Percentiles rank a stretch among this genome's conserved stretches.
Evolutionary conservation across 176 grass and related monocot genomes (phyloP).

Genomic region (Alopecurus myosuroides): DNA sequence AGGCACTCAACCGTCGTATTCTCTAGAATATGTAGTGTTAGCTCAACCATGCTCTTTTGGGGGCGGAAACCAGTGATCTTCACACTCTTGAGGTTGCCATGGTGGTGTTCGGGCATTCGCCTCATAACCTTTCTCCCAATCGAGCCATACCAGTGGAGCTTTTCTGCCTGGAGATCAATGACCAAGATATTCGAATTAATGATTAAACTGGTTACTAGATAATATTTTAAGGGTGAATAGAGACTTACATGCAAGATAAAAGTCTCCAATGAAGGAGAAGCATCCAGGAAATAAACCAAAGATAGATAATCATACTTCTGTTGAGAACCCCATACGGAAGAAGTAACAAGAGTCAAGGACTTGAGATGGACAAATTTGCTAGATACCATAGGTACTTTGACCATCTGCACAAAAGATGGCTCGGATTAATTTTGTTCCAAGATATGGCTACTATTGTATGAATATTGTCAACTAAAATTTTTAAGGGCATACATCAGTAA

Average conservation of each 20-base stretch:
- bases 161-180: not conserved
- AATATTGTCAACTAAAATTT: not conserved
- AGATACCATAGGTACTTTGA: not conserved
- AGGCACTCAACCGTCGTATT: not conserved
- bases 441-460: not conserved
- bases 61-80: not conserved
- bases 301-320: not conserved
- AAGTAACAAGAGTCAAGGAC: not conserved
- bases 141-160: not conserved
- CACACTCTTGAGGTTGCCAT: not conserved
- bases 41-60: not conserved
- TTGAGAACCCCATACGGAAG: not conserved
- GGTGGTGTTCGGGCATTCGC: not conserved
- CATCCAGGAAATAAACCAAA: not conserved
- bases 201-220: not conserved
- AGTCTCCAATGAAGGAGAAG: not conserved
- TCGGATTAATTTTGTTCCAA: not conserved
- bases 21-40: not conserved
- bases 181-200: not conserved
- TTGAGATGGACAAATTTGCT: not conserved
- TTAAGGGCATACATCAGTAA: not conserved
- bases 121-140: not conserved
- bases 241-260: not conserved
- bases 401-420: not conserved
- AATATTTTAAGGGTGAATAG: too few relatives aligned